These are phyloP conservation scores for Dimocarpus longan DNA, from an alignment of 345 rosid species.

Conservation along the genomic window DNA sequence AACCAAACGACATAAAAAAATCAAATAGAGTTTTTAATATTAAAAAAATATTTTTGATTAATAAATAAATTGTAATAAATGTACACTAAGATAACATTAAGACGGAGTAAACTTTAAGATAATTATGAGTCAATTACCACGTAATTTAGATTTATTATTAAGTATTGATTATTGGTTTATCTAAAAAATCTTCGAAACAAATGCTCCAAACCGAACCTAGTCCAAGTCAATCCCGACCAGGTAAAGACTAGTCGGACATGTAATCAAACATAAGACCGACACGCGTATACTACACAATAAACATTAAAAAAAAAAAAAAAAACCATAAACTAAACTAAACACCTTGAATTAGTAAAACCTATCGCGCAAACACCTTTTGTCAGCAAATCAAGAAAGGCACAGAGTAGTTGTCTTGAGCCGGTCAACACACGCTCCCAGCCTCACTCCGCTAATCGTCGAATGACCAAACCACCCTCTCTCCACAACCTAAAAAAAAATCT, in stretches of 20 bases:
- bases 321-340: background rate
- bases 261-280: background rate
- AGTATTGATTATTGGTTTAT: no score
- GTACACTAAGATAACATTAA: no score
- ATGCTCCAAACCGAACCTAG: background rate
- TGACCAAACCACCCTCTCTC: constrained; percentile 2
- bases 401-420: constrained; percentile 16
- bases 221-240: background rate
- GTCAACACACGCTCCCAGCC: constrained; percentile 29
- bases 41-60: no score
- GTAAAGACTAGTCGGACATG: background rate
- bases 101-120: no score
- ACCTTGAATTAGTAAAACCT: background rate
- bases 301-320: background rate
- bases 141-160: no score
- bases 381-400: constrained; percentile 12
- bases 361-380: background rate
- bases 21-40: no score
- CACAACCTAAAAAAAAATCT: no score
- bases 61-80: no score
- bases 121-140: no score
- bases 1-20: no score
- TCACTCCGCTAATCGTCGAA: background rate
- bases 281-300: background rate
- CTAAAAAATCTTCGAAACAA: no score